Percentiles rank a stretch among this genome's conserved stretches.
Evolutionary conservation across 106 monocot genomes (phyloP).

Genomic region (Vanilla planifolia): DNA sequence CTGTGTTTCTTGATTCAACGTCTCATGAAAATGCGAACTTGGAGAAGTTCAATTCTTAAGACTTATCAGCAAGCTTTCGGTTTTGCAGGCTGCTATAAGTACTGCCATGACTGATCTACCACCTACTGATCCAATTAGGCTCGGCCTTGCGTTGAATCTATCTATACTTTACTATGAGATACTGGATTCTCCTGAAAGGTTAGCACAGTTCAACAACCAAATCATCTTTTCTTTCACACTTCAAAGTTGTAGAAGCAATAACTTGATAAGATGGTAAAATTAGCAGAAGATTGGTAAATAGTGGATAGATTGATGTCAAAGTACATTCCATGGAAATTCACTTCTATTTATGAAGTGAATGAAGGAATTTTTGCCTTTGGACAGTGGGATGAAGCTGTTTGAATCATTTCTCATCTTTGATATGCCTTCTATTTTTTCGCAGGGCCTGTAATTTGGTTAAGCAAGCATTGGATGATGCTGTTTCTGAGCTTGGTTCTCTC

Average conservation of each 20-base stretch:
- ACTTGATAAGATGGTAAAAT: no score
- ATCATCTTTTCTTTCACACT: no score
- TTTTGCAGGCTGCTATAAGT: constrained; percentile 38
- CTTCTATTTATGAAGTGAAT: no score
- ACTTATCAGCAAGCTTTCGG: background rate
- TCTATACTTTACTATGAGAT: constrained; percentile 74
- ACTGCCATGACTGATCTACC: constrained; percentile 43
- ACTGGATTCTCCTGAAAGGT: constrained; percentile 56
- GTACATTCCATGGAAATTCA: no score
- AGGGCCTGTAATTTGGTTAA: constrained; percentile 35
- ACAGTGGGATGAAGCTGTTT: no score
- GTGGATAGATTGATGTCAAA: no score
- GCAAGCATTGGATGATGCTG: constrained; percentile 36
- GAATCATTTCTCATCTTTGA: background rate
- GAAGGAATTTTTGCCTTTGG: no score
- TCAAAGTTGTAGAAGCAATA: no score
- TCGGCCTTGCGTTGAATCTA: constrained; percentile 57
- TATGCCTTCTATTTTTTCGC: constrained; percentile 3
- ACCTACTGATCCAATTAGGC: constrained; percentile 47
- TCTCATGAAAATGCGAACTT: background rate
- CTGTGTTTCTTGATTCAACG: background rate
- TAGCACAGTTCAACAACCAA: no score
- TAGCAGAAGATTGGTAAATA: no score
- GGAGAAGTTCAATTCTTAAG: background rate
- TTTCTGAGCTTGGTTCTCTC: constrained; percentile 19